Conservation (phyloP, 129 eudicot species). For the Ambrosia trifida region DNA sequence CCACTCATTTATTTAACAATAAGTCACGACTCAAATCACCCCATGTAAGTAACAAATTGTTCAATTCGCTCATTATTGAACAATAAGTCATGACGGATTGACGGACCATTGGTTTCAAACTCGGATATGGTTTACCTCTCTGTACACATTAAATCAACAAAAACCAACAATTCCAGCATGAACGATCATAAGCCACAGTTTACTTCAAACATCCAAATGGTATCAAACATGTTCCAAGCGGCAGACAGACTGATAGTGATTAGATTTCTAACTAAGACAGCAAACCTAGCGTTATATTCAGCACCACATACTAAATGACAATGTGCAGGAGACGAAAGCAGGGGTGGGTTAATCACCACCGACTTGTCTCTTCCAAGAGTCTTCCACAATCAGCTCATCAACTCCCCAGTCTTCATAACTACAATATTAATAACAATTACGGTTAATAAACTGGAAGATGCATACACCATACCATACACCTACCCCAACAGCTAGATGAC, state of each 20-base stretch:
- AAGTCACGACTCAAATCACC: no score
- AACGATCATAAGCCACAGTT: conserved; percentile 12
- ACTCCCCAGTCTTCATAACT: conserved; percentile 99
- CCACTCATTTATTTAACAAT: no score
- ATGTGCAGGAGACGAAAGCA: neutral
- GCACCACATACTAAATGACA: neutral
- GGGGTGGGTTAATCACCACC: conserved; percentile 49
- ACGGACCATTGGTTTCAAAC: no score
- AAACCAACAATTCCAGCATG: no score
- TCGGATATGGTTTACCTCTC: no score
- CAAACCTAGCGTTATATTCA: neutral
- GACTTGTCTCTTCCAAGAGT: conserved; percentile 96
- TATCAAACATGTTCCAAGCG: conserved; percentile 12
- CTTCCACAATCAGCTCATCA: conserved; percentile 92
- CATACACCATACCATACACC: neutral
- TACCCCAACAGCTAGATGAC: neutral
- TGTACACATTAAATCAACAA: no score
- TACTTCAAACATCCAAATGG: neutral
- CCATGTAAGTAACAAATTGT: no score
- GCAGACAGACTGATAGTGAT: neutral
- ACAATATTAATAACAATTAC: neutral
- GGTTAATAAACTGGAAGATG: neutral
- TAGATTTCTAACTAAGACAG: neutral
- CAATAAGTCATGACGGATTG: no score
- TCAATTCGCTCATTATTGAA: no score